phyloP scores from a whole-genome alignment of 805 yeast species.

The Candida ficus region DNA sequence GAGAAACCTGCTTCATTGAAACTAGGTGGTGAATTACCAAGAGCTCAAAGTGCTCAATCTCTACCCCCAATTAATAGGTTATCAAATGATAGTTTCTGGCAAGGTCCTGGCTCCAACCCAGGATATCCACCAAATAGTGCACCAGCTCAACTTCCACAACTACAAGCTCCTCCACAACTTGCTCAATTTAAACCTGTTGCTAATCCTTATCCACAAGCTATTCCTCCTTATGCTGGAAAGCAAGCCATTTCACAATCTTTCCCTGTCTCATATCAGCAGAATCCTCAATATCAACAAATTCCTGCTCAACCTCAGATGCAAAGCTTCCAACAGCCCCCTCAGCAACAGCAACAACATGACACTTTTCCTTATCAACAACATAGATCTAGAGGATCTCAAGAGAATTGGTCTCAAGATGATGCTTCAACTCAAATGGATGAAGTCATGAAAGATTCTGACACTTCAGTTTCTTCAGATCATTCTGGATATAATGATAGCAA shows the following conservation, averaged over 20 bases:
- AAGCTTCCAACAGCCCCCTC: slow-evolving; percentile 19
- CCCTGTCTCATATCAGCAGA: slow-evolving; percentile 12
- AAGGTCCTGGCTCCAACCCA: slow-evolving; percentile 6
- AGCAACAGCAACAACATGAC: slow-evolving; percentile 22
- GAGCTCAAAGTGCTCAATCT: slow-evolving; percentile 2
- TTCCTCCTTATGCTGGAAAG: not conserved
- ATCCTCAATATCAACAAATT: slow-evolving; percentile 17
- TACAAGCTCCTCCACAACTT: slow-evolving; percentile 12
- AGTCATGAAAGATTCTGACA: slow-evolving; percentile 32
- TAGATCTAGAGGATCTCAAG: slow-evolving; percentile 22
- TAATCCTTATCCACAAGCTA: not conserved
- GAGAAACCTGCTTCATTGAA: not conserved
- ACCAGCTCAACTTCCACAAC: slow-evolving; percentile 10
- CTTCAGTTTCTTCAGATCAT: slow-evolving; percentile 38
- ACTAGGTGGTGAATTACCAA: not conserved
- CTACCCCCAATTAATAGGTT: slow-evolving; percentile 2
- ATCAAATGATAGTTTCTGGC: slow-evolving; percentile 8
- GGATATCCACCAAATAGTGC: slow-evolving; percentile 3
- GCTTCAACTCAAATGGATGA: slow-evolving; percentile 26
- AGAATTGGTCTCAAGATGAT: slow-evolving; percentile 30
- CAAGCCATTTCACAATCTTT: slow-evolving; percentile 17
- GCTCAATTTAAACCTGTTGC: slow-evolving; percentile 6
- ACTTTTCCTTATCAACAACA: slow-evolving; percentile 21
- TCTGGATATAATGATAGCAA: slow-evolving; percentile 15
- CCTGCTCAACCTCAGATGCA: slow-evolving; percentile 18